Conservation (phyloP, 768 basidiomycete species). For the Coprinopsis sp. region DNA sequence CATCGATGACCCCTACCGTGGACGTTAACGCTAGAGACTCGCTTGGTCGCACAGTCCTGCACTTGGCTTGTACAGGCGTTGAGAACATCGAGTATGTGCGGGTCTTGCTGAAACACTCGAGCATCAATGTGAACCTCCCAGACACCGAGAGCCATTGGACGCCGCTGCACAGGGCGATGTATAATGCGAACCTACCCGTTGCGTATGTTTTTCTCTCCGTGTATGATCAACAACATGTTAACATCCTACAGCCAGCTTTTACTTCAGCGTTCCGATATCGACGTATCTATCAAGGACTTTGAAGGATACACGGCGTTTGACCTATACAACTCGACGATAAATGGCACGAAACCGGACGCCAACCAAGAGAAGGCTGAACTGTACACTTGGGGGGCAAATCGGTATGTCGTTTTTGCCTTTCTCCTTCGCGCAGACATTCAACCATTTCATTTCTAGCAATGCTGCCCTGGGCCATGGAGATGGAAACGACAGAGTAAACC, state of each 20-base stretch:
- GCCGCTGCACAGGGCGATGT: slow-evolving; percentile 82
- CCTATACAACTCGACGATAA: slow-evolving; percentile 85
- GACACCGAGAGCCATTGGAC: slow-evolving; percentile 92
- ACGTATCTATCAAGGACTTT: slow-evolving; percentile 66
- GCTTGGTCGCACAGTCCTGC: slow-evolving; percentile 74
- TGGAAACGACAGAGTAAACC: slow-evolving; percentile 67
- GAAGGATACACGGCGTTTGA: slow-evolving; percentile 94
- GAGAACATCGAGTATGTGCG: slow-evolving; percentile 76
- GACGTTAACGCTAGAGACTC: slow-evolving; percentile 73
- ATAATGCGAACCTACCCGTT: slow-evolving; percentile 68
- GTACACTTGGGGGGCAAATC: slow-evolving; percentile 85
- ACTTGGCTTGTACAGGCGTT: slow-evolving; percentile 66
- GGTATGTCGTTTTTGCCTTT: slow-evolving; percentile 32
- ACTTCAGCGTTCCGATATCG: slow-evolving; percentile 68
- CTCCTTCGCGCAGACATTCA: not conserved
- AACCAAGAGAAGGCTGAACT: slow-evolving; percentile 49
- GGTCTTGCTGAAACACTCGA: slow-evolving; percentile 69
- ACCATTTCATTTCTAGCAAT: slow-evolving; percentile 45
- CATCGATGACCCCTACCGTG: slow-evolving; percentile 25
- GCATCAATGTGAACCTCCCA: slow-evolving; percentile 70
- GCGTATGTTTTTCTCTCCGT: slow-evolving; percentile 41
- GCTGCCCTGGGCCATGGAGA: slow-evolving; percentile 85
- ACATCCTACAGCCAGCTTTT: slow-evolving; percentile 38
- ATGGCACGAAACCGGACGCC: slow-evolving; percentile 57
- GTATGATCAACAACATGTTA: not conserved